Evolutionary conservation across 345 rosid genomes (phyloP).

Genomic region (Limnanthes douglasii): DNA sequence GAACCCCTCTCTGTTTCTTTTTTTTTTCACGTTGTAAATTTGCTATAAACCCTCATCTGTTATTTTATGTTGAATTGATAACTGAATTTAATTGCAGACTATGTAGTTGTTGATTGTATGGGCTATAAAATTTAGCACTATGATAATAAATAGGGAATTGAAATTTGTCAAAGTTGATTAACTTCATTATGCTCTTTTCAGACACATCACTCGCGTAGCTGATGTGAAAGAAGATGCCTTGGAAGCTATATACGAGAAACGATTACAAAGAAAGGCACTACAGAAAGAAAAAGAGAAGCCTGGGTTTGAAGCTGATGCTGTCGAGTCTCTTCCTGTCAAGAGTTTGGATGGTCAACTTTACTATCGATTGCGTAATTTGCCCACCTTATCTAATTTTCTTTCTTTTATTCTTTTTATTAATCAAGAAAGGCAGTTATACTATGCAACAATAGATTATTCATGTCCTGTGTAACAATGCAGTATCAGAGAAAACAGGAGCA

Average conservation of each 20-base stretch:
- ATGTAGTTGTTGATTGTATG: background rate
- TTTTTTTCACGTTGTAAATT: too few relatives aligned
- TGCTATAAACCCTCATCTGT: too few relatives aligned
- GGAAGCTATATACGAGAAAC: constrained; percentile 64
- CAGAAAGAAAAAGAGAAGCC: constrained; percentile 24
- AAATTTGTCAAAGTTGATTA: background rate
- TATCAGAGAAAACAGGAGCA: constrained; percentile 8
- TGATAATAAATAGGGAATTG: too few relatives aligned
- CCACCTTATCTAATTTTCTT: background rate
- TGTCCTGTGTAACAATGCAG: constrained; percentile 17
- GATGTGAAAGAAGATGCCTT: constrained; percentile 39
- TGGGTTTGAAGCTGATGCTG: constrained; percentile 35
- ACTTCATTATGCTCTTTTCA: constrained; percentile 2
- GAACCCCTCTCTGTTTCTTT: too few relatives aligned
- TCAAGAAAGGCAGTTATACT: too few relatives aligned
- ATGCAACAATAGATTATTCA: constrained; percentile 4
- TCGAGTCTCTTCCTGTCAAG: constrained; percentile 83
- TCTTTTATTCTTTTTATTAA: background rate
- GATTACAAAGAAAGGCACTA: constrained; percentile 26
- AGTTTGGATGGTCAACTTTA: constrained; percentile 61
- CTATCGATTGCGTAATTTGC: constrained; percentile 32
- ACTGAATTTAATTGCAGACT: background rate
- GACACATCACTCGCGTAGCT: constrained; percentile 60
- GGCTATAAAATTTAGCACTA: background rate
- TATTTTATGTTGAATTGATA: background rate